phyloP scores from a whole-genome alignment of 163 green algal species.

The Volvox carteri region DNA sequence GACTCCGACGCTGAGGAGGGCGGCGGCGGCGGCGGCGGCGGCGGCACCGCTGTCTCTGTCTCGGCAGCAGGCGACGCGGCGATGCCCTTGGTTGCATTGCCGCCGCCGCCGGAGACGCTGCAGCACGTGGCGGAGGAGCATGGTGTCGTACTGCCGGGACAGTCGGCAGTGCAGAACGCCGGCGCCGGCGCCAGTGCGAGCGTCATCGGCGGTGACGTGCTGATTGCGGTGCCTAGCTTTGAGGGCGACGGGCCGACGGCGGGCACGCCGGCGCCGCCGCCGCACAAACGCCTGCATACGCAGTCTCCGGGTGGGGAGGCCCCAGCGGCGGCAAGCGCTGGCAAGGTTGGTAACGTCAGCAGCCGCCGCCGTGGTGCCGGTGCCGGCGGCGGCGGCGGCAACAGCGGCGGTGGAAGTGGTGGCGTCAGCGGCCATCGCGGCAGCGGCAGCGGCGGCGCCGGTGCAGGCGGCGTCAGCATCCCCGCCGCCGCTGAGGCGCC shows the following conservation, averaged over 20 bases:
- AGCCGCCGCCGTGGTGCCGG: neutral
- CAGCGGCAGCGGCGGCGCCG: neutral
- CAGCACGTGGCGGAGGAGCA: conserved; percentile 36
- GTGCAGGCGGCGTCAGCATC: neutral
- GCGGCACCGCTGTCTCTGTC: neutral
- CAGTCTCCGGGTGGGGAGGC: neutral
- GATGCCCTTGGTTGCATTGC: conserved; percentile 6
- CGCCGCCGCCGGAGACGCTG: conserved; percentile 30
- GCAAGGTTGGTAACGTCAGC: neutral
- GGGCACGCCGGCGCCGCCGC: neutral
- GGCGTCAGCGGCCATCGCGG: neutral
- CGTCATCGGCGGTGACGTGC: neutral
- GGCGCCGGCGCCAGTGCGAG: neutral
- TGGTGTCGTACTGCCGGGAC: conserved; percentile 38
- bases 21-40: neutral
- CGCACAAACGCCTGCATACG: conserved; percentile 1
- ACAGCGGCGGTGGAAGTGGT: neutral
- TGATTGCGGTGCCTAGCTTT: neutral
- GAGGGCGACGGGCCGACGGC: neutral
- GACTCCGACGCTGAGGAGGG: conserved; percentile 4
- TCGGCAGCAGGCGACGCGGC: neutral
- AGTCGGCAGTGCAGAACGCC: neutral
- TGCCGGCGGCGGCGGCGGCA: too few relatives aligned
- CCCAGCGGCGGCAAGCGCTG: neutral
- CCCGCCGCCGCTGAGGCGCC: neutral